These are phyloP conservation scores for Pisolithus microcarpus DNA, from an alignment of 768 basidiomycete genomes.

Conservation along the genomic window DNA sequence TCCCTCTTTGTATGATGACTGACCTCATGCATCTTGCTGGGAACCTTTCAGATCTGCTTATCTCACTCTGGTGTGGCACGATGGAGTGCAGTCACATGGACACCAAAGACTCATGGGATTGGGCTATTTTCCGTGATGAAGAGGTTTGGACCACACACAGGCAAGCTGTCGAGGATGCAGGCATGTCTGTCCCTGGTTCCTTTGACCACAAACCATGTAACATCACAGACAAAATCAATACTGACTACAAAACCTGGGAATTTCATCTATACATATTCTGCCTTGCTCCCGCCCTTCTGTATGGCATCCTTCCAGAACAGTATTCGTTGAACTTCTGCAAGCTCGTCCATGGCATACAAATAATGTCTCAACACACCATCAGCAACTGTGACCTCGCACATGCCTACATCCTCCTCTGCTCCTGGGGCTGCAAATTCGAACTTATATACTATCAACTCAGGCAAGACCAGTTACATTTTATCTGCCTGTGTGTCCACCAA, in stretches of 20 bases:
- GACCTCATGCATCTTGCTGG: slow-evolving; percentile 31
- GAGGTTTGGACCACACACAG: slow-evolving; percentile 18
- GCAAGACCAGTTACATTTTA: slow-evolving; percentile 23
- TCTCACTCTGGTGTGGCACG: slow-evolving; percentile 11
- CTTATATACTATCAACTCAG: slow-evolving; percentile 18
- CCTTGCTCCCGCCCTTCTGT: slow-evolving; percentile 14
- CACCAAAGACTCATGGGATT: slow-evolving; percentile 22
- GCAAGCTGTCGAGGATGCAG: slow-evolving; percentile 8
- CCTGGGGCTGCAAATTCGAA: slow-evolving; percentile 25
- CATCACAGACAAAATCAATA: slow-evolving; percentile 15
- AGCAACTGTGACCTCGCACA: slow-evolving; percentile 2
- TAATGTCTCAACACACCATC: slow-evolving; percentile 15
- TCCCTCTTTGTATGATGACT: slow-evolving; percentile 28
- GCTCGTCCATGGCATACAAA: slow-evolving; percentile 13
- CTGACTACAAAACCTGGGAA: slow-evolving; percentile 19
- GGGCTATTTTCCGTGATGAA: slow-evolving; percentile 19
- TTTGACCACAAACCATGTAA: slow-evolving; percentile 17
- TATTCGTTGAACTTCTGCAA: slow-evolving; percentile 18
- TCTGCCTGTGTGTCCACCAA: slow-evolving; percentile 21
- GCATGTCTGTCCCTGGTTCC: slow-evolving; percentile 9
- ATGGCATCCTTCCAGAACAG: slow-evolving; percentile 7
- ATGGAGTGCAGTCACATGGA: slow-evolving; percentile 4
- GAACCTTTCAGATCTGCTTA: slow-evolving; percentile 19
- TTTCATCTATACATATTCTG: slow-evolving; percentile 12
- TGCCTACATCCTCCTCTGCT: slow-evolving; percentile 8